Evolutionary conservation across 331 rosid genomes (phyloP), one percentile per base, ranked within the genome.

Genomic region (Quercus phellos): DNA sequence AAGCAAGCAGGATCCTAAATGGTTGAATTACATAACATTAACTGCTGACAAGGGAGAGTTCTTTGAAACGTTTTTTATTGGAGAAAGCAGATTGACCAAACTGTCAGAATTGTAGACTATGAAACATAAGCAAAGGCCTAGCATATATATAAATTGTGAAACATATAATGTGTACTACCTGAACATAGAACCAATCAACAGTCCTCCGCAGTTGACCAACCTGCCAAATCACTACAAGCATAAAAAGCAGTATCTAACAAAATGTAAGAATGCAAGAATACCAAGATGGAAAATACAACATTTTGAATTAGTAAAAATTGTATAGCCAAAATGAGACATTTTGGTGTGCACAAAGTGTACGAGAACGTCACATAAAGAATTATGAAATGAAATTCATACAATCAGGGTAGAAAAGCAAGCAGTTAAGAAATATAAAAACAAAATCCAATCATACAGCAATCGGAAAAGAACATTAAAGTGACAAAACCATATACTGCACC

Each of bases 151-250:
- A 58, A 19, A 21, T 34, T 19, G 19, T 22, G 19, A 68, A 43
- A 6, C 46, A 43, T 64, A 67, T 73, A 58, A 61, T 46, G 56
- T 54, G 19, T 51, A 66, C 73, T 80, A 95, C 97, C 94, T 94
- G 96, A 74, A 73, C 27, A 78, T 77, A 93, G 77, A 88, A 84
- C 97, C 90, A 93, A 77, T 90, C 98, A 85, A 78, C 93, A 83
- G 89, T 89, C 77, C 91, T 93, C 80, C 96, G 91, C 59, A 95
- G 89, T 75, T 89, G 96, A 79, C 89, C 83, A 79, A 91, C 91
- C 99, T 94, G 90, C 86, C 84, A 74, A 84, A 84, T 78, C 67
- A 55, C 78, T 66, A 74, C 73, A 69, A 56, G 30, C 34, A 69
- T 77, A 70, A 82, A 80, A 56, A 21, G 71, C 61, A n/a, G 50